Evolutionary conservation across 345 rosid species (phyloP), one percentile per base, ranked within the genome.

Genomic region (Brassica carinata): DNA sequence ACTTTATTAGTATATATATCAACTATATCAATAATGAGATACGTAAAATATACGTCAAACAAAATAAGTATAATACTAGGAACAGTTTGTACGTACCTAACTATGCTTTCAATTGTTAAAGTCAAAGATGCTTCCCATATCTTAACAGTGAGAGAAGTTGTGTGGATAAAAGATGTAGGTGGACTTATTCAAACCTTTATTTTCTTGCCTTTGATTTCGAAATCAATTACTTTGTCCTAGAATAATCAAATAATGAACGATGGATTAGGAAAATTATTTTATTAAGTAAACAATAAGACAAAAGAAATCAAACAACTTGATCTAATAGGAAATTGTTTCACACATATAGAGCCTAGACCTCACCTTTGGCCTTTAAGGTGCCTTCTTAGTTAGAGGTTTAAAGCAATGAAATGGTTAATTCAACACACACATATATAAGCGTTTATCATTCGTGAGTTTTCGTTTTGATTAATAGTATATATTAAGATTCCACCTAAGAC

Each of bases 61-160:
- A 0, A 13, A 48, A 14, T 48, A 48, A 48, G 57, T 48, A 48
- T 48, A 48, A 48, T 48, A 48, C 17, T 48, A 48, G 17, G 57
- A 14, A 48, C 57, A 11, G 0, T 48, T 48, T 14, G 17, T 14
- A 23, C 67, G 62, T 48, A 67, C 74, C 63, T 73, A 67, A 59
- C 53, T 58, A 59, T 72, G 67, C 77, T 73, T 67, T 73, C 53
- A 73, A 67, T 30, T 13, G 26, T 79, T 68, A 73, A 73, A 30
- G 67, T 67, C 64, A 8, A 73, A n/a, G 69, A 79, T 40, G 78
- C 36, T 79, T 67, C 27, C 63, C 61, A 18, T 36, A 58, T 7
- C 55, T 75, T 79, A 30, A 31, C 30, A 71, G 6, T 26, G 63
- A 48, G 67, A 15, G 51, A 72, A 10, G 34, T 66, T 57, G 31